phyloP scores from a whole-genome alignment of 768 basidiomycete species.

The Daedaleopsis sinensis region DNA sequence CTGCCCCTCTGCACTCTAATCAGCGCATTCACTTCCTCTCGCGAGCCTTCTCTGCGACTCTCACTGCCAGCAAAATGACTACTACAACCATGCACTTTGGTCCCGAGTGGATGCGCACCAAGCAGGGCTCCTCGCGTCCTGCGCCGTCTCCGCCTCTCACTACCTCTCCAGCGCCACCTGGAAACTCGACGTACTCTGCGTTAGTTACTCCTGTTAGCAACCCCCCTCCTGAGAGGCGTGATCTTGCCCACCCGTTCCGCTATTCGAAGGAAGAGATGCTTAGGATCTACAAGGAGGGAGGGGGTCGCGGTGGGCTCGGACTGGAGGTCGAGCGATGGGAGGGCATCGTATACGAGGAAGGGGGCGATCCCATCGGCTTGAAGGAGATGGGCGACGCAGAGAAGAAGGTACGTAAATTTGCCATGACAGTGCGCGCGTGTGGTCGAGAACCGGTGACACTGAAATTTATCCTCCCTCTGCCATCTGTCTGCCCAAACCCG shows the following conservation, averaged over 20 bases:
- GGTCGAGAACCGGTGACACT: not conserved
- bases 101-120: constrained; percentile 91
- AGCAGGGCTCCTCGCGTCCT: constrained; percentile 61
- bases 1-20: constrained; percentile 16
- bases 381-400: constrained; percentile 83
- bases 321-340: constrained; percentile 90
- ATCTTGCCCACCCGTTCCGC: constrained; percentile 77
- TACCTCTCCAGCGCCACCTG: constrained; percentile 42
- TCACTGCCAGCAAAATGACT: constrained; percentile 44
- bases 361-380: constrained; percentile 70
- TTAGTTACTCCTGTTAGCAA: constrained; percentile 60
- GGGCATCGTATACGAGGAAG: constrained; percentile 80
- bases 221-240: constrained; percentile 54
- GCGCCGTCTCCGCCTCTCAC: constrained; percentile 56
- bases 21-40: constrained; percentile 4
- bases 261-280: constrained; percentile 88
- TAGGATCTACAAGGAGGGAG: constrained; percentile 80
- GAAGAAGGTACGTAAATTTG: constrained; percentile 71
- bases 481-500: constrained; percentile 19
- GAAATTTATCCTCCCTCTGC: constrained; percentile 9
- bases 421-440: not conserved
- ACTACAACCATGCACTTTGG: constrained; percentile 86
- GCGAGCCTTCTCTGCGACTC: constrained; percentile 8
- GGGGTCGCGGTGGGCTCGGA: constrained; percentile 71
- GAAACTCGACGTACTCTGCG: constrained; percentile 71